Base-by-base conservation (phyloP, 2,329 filamentous ascomycete species). In the Pseudocercospora eumusae region DNA sequence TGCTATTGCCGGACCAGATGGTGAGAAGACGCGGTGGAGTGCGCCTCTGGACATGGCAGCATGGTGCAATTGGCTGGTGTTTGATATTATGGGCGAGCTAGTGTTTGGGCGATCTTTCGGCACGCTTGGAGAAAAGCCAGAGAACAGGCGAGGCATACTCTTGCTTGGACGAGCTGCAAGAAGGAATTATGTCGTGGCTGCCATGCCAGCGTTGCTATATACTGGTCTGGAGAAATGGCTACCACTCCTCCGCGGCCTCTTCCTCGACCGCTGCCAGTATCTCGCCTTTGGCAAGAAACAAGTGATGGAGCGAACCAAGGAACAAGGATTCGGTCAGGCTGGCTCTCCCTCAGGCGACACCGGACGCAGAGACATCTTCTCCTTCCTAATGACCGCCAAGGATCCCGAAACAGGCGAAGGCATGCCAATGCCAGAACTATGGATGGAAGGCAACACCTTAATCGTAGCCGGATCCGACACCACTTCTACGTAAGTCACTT, bases 381-480 rank as follows among this genome's bases (percentile, higher is more conserved):
- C 64, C 36, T 70, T 66, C 33, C 42, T 70, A 21, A 58, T 63
- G 10, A 59, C 61, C 59, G 66, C 66, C 57, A 68, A 71, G 57
- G 60, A 79, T 21, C 67, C 15, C 75, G 78, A 62, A 69, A 77
- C 31, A 74, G 79, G 56, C 76, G 80, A 72, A 74, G 74, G 65
- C 73, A 76, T 71, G 73, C 77, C 56, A 2, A 67, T 68, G 60
- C 57, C 63, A 15, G 81, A 83, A 66, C 66, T 83, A 21, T 81
- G 79, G 75, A 78, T 77, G 64, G 81, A 83, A 66, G 80, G 77
- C 36, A 79, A 81, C 57, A 72, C 80, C 2, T 67, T 83, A 23
- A 82, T 83, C 62, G 79, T 81, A 45, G 81, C 81, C 13, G 81
- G 76, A 62, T 69, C 53, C 1, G 79, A 81, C 60, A 80, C 79